Percentiles rank a stretch among this genome's conserved stretches.
phyloP scores from a whole-genome alignment of 1,139 yeast genomes.

The Lodderomyces orthopsilosis region DNA sequence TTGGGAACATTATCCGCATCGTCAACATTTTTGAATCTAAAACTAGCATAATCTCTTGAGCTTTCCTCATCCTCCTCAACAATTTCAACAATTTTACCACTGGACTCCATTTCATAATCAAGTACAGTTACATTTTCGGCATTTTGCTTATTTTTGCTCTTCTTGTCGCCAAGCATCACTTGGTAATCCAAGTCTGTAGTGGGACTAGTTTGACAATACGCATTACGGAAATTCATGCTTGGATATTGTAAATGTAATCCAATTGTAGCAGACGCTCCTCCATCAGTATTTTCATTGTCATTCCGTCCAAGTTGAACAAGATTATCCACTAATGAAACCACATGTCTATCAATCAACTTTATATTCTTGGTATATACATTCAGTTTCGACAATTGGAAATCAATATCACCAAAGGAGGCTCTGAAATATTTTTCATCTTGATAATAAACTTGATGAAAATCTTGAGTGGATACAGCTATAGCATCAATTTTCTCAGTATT shows the following conservation, averaged over 20 bases:
- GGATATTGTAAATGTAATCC: conserved; percentile 25
- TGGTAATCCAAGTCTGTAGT: background rate
- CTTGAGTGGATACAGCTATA: conserved; percentile 27
- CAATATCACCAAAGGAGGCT: conserved; percentile 5
- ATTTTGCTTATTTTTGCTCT: background rate
- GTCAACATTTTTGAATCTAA: conserved; percentile 8
- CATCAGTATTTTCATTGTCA: conserved; percentile 20
- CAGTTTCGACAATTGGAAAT: conserved; percentile 16
- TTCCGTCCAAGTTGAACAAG: background rate
- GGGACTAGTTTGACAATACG: conserved; percentile 23
- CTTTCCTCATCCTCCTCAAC: conserved; percentile 7
- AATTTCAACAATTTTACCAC: conserved; percentile 4
- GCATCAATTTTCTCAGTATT: conserved; percentile 12
- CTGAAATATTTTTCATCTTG: conserved; percentile 19
- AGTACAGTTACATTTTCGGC: background rate
- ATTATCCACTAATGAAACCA: background rate
- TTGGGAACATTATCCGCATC: background rate
- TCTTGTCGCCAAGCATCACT: background rate
- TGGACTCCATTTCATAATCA: conserved; percentile 9
- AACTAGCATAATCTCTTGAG: conserved; percentile 11
- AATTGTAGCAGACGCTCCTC: conserved; percentile 14
- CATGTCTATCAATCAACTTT: conserved; percentile 22
- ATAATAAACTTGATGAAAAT: conserved; percentile 30
- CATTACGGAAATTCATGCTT: conserved; percentile 27
- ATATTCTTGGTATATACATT: conserved; percentile 27